Evolutionary conservation across 1,139 yeast genomes (phyloP).

Genomic region (Yamadazyma dushanensis): DNA sequence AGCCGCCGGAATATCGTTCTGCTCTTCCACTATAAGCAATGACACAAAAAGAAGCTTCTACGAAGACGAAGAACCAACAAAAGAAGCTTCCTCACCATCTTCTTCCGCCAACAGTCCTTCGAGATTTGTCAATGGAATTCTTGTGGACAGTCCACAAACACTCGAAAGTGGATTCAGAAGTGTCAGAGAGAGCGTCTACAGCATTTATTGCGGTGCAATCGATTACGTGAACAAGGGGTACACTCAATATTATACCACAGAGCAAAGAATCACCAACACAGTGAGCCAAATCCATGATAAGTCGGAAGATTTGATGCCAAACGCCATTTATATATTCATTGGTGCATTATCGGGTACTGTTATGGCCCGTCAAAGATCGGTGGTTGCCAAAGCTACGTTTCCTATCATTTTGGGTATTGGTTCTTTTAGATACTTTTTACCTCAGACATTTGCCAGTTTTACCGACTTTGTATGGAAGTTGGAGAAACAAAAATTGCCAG

Average conservation of each 20-base stretch:
- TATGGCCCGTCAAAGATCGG: slow-evolving; percentile 68
- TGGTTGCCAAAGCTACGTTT: slow-evolving; percentile 55
- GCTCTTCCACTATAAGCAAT: slow-evolving; percentile 20
- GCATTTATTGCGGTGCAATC: slow-evolving; percentile 18
- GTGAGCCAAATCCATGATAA: slow-evolving; percentile 68
- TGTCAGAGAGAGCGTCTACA: slow-evolving; percentile 39
- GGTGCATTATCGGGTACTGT: slow-evolving; percentile 84
- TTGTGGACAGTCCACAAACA: slow-evolving; percentile 52
- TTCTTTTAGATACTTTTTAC: slow-evolving; percentile 75
- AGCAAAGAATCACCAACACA: slow-evolving; percentile 65
- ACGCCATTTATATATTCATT: slow-evolving; percentile 65
- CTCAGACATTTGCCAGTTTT: slow-evolving; percentile 72
- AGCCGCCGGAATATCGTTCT: slow-evolving; percentile 4
- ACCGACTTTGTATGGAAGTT: slow-evolving; percentile 59
- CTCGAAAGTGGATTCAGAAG: slow-evolving; percentile 51
- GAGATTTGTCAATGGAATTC: slow-evolving; percentile 54
- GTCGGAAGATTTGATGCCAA: slow-evolving; percentile 76
- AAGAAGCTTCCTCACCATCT: no score
- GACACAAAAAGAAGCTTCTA: slow-evolving; percentile 52
- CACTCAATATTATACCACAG: slow-evolving; percentile 55
- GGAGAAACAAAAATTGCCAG: slow-evolving; percentile 67
- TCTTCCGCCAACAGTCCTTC: no score
- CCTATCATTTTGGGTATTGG: slow-evolving; percentile 69
- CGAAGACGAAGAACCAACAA: slow-evolving; percentile 58
- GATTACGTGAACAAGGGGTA: slow-evolving; percentile 39